These are phyloP conservation scores for Penicillium corylophilum DNA, from an alignment of 2,329 filamentous ascomycete genomes.

Conservation along the genomic window DNA sequence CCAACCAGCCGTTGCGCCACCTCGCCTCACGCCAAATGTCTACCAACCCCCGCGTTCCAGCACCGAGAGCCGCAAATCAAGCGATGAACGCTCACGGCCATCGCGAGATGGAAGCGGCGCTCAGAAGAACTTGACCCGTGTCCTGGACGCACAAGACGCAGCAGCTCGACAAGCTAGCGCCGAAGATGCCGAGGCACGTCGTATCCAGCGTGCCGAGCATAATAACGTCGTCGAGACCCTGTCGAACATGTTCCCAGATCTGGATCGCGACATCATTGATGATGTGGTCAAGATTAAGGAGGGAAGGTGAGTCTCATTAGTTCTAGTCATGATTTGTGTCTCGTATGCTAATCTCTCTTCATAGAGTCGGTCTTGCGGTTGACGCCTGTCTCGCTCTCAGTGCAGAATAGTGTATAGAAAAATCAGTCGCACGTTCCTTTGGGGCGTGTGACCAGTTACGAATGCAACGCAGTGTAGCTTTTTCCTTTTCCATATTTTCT, in stretches of 20 bases:
- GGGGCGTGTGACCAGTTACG: background rate
- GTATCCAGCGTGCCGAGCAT: constrained; percentile 81
- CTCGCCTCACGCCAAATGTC: constrained; percentile 51
- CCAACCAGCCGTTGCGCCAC: constrained; percentile 45
- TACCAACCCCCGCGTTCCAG: constrained; percentile 46
- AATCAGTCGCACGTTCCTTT: background rate
- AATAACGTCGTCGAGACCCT: constrained; percentile 89
- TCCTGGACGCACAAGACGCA: constrained; percentile 75
- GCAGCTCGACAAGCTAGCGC: constrained; percentile 88
- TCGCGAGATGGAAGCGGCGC: constrained; percentile 10
- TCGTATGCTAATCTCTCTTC: constrained; percentile 13
- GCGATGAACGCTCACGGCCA: constrained; percentile 23
- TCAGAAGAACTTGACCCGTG: constrained; percentile 35
- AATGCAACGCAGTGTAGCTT: background rate
- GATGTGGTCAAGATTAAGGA: constrained; percentile 96
- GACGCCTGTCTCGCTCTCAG: constrained; percentile 77
- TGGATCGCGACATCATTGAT: constrained; percentile 91
- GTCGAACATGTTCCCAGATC: constrained; percentile 92
- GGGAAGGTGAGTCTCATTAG: constrained; percentile 66
- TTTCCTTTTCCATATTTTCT: no score
- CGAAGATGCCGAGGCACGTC: constrained; percentile 81
- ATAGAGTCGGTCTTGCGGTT: constrained; percentile 77
- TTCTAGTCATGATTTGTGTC: no score
- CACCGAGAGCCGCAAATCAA: constrained; percentile 30
- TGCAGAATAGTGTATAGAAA: constrained; percentile 36